Evolutionary conservation across 2,329 filamentous ascomycete genomes (phyloP).

Genomic region (Aspergillus puulaauensis): DNA sequence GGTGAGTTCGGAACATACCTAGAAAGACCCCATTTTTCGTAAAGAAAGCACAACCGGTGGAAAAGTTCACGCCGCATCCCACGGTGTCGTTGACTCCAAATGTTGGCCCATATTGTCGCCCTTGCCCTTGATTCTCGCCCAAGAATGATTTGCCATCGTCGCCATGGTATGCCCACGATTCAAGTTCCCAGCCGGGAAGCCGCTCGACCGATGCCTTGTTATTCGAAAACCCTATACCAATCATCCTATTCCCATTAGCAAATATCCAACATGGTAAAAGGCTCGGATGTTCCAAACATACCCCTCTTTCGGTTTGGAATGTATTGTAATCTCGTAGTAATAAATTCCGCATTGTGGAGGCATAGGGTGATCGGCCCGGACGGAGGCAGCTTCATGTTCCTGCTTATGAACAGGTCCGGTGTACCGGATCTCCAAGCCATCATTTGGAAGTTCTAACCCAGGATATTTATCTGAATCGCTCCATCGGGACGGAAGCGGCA

Average conservation of each 20-base stretch:
- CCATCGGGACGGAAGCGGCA: constrained; percentile 78
- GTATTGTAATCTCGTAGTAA: constrained; percentile 77
- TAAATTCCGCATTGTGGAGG: constrained; percentile 89
- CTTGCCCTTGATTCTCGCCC: constrained; percentile 54
- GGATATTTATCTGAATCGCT: constrained; percentile 73
- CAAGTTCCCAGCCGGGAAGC: constrained; percentile 65
- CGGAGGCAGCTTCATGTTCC: constrained; percentile 74
- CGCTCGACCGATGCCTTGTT: constrained; percentile 59
- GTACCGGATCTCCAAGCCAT: constrained; percentile 71
- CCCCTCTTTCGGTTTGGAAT: constrained; percentile 68
- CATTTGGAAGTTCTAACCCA: constrained; percentile 70
- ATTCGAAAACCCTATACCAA: constrained; percentile 61
- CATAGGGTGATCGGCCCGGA: constrained; percentile 83
- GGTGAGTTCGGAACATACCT: constrained; percentile 40
- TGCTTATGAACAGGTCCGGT: constrained; percentile 56
- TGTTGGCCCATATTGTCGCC: constrained; percentile 59
- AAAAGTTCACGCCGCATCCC: constrained; percentile 66
- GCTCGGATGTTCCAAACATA: constrained; percentile 36
- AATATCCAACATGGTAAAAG: neutral
- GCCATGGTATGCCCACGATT: constrained; percentile 67
- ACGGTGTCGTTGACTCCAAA: constrained; percentile 61
- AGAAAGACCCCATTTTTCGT: constrained; percentile 63
- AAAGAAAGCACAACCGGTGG: constrained; percentile 62
- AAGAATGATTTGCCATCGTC: constrained; percentile 66
- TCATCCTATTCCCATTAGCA: constrained; percentile 29